Base-by-base conservation (phyloP, 257 asterid species). In the Gentiana macrophylla region DNA sequence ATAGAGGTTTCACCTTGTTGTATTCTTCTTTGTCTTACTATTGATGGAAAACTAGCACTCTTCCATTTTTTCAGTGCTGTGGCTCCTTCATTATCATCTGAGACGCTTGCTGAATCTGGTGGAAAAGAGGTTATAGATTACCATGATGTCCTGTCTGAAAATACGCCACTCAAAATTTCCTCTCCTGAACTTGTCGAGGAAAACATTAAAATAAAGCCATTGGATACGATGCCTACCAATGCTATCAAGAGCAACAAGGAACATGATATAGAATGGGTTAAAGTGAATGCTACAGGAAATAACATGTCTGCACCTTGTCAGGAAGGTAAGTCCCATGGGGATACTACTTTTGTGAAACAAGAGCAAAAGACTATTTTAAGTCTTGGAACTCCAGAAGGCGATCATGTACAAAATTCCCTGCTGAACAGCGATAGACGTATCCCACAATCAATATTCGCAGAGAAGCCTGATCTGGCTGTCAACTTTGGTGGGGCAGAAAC, bases 1-100 rank as follows among this genome's bases (percentile, higher is more conserved):
- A 79, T 60, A 60, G 95, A 92, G 71, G 86, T 81, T 69, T 69
- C 95, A 64, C 97, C 98, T 37, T 83, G 86, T 67, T 85, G 97
- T 74, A 70, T 79, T 70, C 64, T 87, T 67, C 51, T 81, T 37
- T 92, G 95, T 67, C 66, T 83, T 57, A 81, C 95, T 54, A 59
- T 78, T 81, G 98, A 92, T 71, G 98, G 98, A 63, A 88, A 76
- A 66, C 65, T 92, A 60, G 79, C 94, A 41, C 67, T 85, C 63
- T 88, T 83, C 70, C 90, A 87, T 79, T 87, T 92, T 58, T 75
- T 65, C 66, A 86, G 97, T 75, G 83, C 90, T 72, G 58, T 67
- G 68, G 84, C 77, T 12, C 61, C 74, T 67, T 67, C 70, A 47
- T 53, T 15, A 59, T 69, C 83, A 53, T 58, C 73, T 12, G 78